Evolutionary conservation across 2,329 filamentous ascomycete species (phyloP).

Genomic region (Parastagonospora avenae): DNA sequence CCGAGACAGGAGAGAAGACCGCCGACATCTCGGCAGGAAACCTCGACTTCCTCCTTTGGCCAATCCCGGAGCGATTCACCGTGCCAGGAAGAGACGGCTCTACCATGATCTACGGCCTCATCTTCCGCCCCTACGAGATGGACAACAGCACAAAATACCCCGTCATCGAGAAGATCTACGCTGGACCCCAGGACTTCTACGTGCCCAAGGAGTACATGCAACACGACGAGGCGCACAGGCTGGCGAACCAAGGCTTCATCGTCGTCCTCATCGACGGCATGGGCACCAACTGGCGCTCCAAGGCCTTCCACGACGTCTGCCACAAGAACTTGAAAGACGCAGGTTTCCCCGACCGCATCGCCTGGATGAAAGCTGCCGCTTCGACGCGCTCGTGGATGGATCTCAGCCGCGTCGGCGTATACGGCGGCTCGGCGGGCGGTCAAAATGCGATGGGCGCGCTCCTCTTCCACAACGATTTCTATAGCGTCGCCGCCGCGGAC

Average conservation of each 20-base stretch:
- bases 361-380: constrained; percentile 34
- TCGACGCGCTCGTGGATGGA: constrained; percentile 33
- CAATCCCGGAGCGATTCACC: constrained; percentile 29
- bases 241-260: constrained; percentile 32
- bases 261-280: constrained; percentile 36
- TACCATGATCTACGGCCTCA: constrained; percentile 31
- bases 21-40: constrained; percentile 19
- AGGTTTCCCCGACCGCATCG: constrained; percentile 34
- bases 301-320: constrained; percentile 35
- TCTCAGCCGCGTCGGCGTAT: constrained; percentile 23
- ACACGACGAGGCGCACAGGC: constrained; percentile 12
- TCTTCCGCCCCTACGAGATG: constrained; percentile 29
- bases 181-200: constrained; percentile 30
- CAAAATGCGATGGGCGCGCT: constrained; percentile 34
- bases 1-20: constrained; percentile 24
- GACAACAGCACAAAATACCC: constrained; percentile 32
- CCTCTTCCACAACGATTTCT: constrained; percentile 35
- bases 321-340: constrained; percentile 36
- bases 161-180: constrained; percentile 34
- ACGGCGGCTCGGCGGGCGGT: constrained; percentile 30
- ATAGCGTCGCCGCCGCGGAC: constrained; percentile 31
- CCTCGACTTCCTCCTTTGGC: constrained; percentile 19
- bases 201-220: constrained; percentile 27
- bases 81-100: constrained; percentile 29
- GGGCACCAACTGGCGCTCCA: constrained; percentile 37